These are phyloP conservation scores for Plasmodium relictum DNA, from an alignment of 169 alveolate genomes.

Conservation along the genomic window DNA sequence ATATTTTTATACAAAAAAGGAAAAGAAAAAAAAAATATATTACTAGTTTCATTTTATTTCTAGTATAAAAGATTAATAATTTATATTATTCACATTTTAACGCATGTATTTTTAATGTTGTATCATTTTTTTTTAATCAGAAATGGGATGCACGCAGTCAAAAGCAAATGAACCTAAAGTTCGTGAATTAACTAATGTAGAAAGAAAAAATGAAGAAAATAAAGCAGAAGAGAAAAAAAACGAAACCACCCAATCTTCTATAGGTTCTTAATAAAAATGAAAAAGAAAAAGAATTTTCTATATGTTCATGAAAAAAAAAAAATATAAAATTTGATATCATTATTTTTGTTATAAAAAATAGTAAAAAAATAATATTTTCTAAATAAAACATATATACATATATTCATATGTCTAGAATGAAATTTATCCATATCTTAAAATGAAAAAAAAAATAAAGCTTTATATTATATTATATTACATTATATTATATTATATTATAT, in stretches of 20 bases:
- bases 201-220: background rate
- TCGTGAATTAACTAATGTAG: background rate
- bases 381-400: background rate
- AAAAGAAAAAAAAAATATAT: background rate
- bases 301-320: background rate
- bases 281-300: background rate
- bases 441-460: too few species aligned
- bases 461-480: too few species aligned
- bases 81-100: background rate
- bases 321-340: background rate
- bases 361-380: background rate
- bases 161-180: conserved; percentile 29
- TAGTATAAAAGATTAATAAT: background rate
- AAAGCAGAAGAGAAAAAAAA: background rate
- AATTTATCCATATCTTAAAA: too few species aligned
- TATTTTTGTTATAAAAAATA: background rate
- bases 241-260: background rate
- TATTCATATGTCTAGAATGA: background rate
- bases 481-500: too few species aligned
- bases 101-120: background rate
- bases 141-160: conserved; percentile 70
- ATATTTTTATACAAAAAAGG: background rate
- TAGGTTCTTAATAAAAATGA: background rate
- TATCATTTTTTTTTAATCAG: background rate
- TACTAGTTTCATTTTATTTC: background rate